Conservation (phyloP, 2,329 filamentous ascomycete species). For the Leptoxyphium fumago region DNA sequence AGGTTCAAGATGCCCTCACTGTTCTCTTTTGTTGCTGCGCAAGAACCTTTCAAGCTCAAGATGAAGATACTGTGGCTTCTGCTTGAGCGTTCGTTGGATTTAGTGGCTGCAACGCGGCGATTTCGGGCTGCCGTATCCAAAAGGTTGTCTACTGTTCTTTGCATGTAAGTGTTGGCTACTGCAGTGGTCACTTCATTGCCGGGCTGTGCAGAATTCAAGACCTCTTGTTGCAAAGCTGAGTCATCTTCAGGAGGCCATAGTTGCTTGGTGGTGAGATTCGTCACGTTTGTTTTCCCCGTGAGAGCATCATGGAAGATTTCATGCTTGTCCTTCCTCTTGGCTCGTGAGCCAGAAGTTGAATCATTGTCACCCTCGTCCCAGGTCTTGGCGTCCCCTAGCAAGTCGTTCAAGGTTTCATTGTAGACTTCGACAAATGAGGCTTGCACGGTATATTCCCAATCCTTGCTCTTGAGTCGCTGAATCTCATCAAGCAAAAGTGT, state of each 20-base stretch:
- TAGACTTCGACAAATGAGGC: conserved; percentile 96
- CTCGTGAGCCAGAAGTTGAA: conserved; percentile 10
- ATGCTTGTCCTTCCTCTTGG: conserved; percentile 54
- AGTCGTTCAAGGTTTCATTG: conserved; percentile 90
- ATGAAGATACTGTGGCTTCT: conserved; percentile 96
- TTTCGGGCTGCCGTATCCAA: conserved; percentile 70
- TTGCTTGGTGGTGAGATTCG: conserved; percentile 61
- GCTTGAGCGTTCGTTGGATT: conserved; percentile 87
- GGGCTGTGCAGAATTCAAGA: neutral
- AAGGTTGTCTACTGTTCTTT: conserved; percentile 15
- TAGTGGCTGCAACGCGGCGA: conserved; percentile 88
- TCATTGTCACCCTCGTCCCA: conserved; percentile 33
- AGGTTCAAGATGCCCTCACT: conserved; percentile 91
- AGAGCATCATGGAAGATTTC: conserved; percentile 77
- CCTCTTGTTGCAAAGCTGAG: conserved; percentile 34
- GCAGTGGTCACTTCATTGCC: neutral
- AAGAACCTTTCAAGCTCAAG: conserved; percentile 52
- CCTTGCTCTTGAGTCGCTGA: conserved; percentile 69
- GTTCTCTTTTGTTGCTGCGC: conserved; percentile 61
- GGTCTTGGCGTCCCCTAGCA: conserved; percentile 58
- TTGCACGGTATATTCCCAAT: conserved; percentile 88
- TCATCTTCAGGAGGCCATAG: conserved; percentile 71
- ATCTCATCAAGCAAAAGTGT: conserved; percentile 88
- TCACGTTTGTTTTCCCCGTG: conserved; percentile 67
- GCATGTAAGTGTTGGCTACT: conserved; percentile 12